Evolutionary conservation across 1,284 basidiomycete genomes (phyloP), one percentile per base, ranked within the genome.

Genomic region (Ceraceosorus bombacis): DNA sequence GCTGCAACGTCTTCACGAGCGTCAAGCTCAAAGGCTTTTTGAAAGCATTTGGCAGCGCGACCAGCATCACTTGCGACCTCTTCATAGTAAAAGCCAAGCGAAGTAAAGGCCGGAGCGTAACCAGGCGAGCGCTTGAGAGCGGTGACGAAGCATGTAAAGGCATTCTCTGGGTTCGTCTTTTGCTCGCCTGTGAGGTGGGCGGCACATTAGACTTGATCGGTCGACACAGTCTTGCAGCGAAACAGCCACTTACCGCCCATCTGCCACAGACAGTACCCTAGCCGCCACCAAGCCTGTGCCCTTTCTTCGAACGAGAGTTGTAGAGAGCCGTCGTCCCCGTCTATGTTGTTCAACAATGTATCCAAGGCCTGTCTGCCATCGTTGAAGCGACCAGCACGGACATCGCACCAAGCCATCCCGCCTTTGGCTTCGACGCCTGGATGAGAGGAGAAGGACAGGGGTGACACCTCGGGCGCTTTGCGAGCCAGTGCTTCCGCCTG

Each of bases 11-110:
- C 85, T 78, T 98, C 89, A 10, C 87, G 83, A 1, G 92, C 84
- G 78, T 97, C 93, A 2, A 98, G 84, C 78, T 98, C 95, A 70
- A 99, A 97, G 0, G 95, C 95, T 73, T 95, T 97, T 73, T 98
- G 93, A 80, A 96, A 97, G 77, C 95, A 98, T 76, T 94, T 94
- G 13, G 89, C 88, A 1, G 94, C 88, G 49, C 94, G 85, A 8
- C 85, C 84, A 7, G 85, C 84, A 78, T 98, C 93, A 10, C 81
- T 79, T 10, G 83, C 79, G 57, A 81, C 82, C 56, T 90, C 86
- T 15, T 84, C 80, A 77, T 98, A 98, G 79, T 92, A 94, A 54
- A 90, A 81, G 6, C 95, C 95, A 7, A 99, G 84, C 0, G 91
- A 89, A 0, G 94, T 95, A 78, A 93, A 98, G 0, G 93, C 85